Conservation (phyloP, 2,329 filamentous ascomycete genomes). For the Lecanicillium sp. region DNA sequence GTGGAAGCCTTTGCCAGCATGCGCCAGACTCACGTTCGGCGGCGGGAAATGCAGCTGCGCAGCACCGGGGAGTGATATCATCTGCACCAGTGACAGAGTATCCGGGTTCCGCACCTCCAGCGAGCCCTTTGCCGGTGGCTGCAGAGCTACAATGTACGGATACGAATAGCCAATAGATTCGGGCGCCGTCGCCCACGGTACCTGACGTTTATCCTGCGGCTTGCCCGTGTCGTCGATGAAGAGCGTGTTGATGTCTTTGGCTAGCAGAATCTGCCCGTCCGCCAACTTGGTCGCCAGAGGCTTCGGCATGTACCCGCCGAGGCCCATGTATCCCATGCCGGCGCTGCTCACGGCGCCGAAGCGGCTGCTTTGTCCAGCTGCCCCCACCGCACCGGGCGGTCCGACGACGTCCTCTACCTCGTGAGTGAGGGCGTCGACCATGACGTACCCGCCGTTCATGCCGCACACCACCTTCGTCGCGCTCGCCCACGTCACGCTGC, state of each 20-base stretch:
- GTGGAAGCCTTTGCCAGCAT: conserved; percentile 92
- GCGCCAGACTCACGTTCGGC: conserved; percentile 86
- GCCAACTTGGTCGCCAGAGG: conserved; percentile 78
- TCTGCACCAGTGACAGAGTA: conserved; percentile 84
- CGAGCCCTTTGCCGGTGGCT: conserved; percentile 73
- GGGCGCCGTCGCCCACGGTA: conserved; percentile 86
- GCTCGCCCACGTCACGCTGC: conserved; percentile 85
- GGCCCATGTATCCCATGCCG: conserved; percentile 94
- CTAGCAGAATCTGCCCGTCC: conserved; percentile 81
- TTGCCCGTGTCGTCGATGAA: conserved; percentile 85
- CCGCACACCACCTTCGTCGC: conserved; percentile 83
- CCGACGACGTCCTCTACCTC: conserved; percentile 73
- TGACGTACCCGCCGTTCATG: conserved; percentile 83
- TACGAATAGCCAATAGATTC: conserved; percentile 95
- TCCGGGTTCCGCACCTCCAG: conserved; percentile 91
- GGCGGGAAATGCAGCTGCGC: conserved; percentile 85
- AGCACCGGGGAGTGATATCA: conserved; percentile 73
- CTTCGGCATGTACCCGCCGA: conserved; percentile 85
- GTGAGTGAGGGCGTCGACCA: conserved; percentile 76
- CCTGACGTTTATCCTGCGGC: conserved; percentile 73
- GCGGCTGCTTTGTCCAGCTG: conserved; percentile 58
- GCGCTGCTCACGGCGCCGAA: conserved; percentile 79
- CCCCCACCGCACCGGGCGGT: conserved; percentile 61
- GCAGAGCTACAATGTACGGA: conserved; percentile 84
- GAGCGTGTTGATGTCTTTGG: conserved; percentile 94